A percentile compares a stretch with the other conserved stretches of the same genome.
Conservation (phyloP, 2,329 filamentous ascomycete species). For the Alternaria triticimaculans region DNA sequence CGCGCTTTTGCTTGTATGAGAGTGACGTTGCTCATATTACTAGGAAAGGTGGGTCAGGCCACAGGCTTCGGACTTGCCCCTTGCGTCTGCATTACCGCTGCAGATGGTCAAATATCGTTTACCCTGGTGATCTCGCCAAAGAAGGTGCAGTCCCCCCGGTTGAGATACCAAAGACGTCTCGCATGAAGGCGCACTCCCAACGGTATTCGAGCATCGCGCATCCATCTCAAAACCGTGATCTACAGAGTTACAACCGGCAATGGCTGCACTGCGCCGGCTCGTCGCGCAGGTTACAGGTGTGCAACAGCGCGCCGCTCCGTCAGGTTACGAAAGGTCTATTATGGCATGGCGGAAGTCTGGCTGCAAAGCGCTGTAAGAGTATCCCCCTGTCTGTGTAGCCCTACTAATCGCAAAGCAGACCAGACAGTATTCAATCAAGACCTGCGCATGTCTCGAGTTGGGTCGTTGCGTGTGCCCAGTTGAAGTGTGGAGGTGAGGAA, state of each 20-base stretch:
- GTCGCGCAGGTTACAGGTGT: constrained; percentile 34
- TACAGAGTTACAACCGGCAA: constrained; percentile 21
- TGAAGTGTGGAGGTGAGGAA: constrained; percentile 27
- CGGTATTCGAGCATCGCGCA: constrained; percentile 18
- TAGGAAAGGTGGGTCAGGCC: constrained; percentile 14
- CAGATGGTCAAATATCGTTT: constrained; percentile 13
- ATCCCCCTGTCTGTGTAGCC: constrained; percentile 41
- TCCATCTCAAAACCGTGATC: constrained; percentile 20
- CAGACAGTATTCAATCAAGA: constrained; percentile 40
- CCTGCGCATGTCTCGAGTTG: constrained; percentile 23
- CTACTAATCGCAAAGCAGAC: constrained; percentile 37
- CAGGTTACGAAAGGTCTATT: constrained; percentile 29
- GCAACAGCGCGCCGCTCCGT: constrained; percentile 24
- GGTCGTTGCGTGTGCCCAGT: constrained; percentile 15
- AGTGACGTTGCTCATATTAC: constrained; percentile 21
- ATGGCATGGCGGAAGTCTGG: constrained; percentile 22
- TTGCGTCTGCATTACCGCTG: constrained; percentile 36
- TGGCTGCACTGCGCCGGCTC: constrained; percentile 29
- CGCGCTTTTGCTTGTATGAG: constrained; percentile 23
- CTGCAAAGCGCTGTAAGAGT: constrained; percentile 30
- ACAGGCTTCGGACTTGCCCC: constrained; percentile 23
- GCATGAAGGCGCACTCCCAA: constrained; percentile 17
- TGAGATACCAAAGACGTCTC: constrained; percentile 20
- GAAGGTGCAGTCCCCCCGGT: constrained; percentile 15
- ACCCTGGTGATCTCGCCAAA: neutral